A percentile compares a stretch with the other conserved stretches of the same genome.
phyloP scores from a whole-genome alignment of 768 basidiomycete genomes.

The Clathrus columnatus region DNA sequence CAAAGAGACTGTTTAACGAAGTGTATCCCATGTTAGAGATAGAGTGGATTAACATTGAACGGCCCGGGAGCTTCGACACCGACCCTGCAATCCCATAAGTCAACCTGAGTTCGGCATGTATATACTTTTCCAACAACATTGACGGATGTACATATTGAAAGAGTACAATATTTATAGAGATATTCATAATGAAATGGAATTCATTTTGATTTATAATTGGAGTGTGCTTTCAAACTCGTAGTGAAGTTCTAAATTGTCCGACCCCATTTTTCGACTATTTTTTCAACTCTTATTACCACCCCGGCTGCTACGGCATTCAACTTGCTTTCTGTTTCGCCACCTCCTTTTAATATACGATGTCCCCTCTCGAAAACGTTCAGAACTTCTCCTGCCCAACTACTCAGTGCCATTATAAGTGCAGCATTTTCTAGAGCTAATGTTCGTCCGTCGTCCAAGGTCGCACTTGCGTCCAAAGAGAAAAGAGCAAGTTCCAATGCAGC shows the following conservation, averaged over 20 bases:
- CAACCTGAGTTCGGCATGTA: too few species aligned
- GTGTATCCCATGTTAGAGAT: too few species aligned
- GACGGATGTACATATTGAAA: too few species aligned
- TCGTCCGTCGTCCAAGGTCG: constrained; percentile 71
- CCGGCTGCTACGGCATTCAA: constrained; percentile 68
- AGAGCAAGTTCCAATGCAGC: constrained; percentile 72
- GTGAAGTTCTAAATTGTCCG: constrained; percentile 44
- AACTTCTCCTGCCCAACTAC: constrained; percentile 74
- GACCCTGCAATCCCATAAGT: too few species aligned
- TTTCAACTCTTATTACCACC: constrained; percentile 72
- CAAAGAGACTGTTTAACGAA: too few species aligned
- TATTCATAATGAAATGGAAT: too few species aligned
- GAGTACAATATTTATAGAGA: too few species aligned
- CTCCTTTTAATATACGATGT: constrained; percentile 47
- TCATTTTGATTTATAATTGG: too few species aligned
- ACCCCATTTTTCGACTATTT: constrained; percentile 58
- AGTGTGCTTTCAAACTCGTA: too few species aligned
- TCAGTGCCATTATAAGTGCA: constrained; percentile 53
- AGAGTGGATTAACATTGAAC: too few species aligned
- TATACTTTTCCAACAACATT: too few species aligned
- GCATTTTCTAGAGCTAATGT: constrained; percentile 70
- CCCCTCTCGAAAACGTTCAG: constrained; percentile 62
- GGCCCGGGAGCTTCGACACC: too few species aligned
- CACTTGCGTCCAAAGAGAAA: constrained; percentile 62
- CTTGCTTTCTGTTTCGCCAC: constrained; percentile 54